A percentile compares a stretch with the other conserved stretches of the same genome.
Evolutionary conservation across 768 basidiomycete genomes (phyloP).

Genomic region (Pulveroboletus sp.): DNA sequence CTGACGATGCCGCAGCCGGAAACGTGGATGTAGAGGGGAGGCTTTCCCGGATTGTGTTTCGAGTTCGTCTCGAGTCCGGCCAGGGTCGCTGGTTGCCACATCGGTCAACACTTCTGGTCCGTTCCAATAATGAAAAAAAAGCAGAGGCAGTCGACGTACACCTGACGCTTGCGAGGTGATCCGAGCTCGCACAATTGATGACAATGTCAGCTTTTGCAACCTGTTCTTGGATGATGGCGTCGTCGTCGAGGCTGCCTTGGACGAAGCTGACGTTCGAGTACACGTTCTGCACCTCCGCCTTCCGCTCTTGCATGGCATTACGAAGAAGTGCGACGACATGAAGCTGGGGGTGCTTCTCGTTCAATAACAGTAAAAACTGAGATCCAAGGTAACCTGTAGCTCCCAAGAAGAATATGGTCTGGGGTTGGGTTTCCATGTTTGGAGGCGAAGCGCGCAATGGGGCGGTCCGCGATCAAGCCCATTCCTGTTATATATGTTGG

Average conservation of each 20-base stretch:
- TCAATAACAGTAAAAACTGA: conserved; percentile 35
- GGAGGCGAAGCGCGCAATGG: not conserved
- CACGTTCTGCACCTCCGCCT: conserved; percentile 28
- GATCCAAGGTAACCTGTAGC: conserved; percentile 44
- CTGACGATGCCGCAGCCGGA: conserved; percentile 40
- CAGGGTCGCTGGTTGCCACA: conserved; percentile 32
- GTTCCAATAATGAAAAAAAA: not conserved
- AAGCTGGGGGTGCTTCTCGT: conserved; percentile 30
- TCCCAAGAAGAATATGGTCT: conserved; percentile 39
- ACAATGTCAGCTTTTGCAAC: conserved; percentile 36
- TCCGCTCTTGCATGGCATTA: conserved; percentile 29
- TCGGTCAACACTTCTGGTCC: not conserved
- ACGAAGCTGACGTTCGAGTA: conserved; percentile 35
- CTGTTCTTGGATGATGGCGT: conserved; percentile 33
- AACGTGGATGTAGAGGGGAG: conserved; percentile 43
- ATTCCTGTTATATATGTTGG: not conserved
- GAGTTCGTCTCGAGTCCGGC: conserved; percentile 37
- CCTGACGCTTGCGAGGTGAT: conserved; percentile 34
- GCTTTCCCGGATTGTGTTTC: conserved; percentile 32
- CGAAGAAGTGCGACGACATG: conserved; percentile 38
- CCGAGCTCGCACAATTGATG: conserved; percentile 41
- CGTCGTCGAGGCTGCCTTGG: conserved; percentile 39
- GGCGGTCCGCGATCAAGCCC: not conserved
- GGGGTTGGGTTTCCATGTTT: conserved; percentile 12
- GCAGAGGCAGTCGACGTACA: conserved; percentile 28